phyloP scores from a whole-genome alignment of 345 rosid species.

The Eutrema japonicum region DNA sequence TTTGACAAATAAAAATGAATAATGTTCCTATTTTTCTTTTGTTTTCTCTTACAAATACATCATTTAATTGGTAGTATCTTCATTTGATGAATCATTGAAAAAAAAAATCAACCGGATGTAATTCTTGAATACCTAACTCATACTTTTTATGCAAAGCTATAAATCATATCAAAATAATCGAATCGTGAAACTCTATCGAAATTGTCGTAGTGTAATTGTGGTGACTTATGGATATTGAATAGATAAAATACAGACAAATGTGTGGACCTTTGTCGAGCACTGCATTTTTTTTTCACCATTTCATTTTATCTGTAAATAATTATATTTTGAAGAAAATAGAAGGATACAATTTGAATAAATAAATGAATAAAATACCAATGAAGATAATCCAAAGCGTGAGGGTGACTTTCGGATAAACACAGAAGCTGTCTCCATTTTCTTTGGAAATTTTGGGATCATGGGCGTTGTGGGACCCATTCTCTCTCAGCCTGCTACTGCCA shows the following conservation, averaged over 20 bases:
- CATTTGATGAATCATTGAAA: too few relatives aligned
- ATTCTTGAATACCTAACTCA: slow-evolving; percentile 1
- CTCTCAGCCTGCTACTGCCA: slow-evolving; percentile 40
- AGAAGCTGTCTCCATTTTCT: slow-evolving; percentile 45
- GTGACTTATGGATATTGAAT: not conserved
- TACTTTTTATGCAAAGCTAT: not conserved
- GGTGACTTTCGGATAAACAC: slow-evolving; percentile 44
- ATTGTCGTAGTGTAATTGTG: not conserved
- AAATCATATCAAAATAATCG: not conserved
- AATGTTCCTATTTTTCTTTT: not conserved
- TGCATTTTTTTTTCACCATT: slow-evolving; percentile 19
- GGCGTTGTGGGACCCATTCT: slow-evolving; percentile 36
- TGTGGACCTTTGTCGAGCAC: slow-evolving; percentile 29
- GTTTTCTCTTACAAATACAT: not conserved
- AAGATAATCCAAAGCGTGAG: slow-evolving; percentile 45
- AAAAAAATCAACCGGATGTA: not conserved
- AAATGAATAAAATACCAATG: not conserved
- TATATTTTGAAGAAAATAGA: not conserved
- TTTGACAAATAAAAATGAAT: not conserved
- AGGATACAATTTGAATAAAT: not conserved
- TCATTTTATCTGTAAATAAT: too few relatives aligned
- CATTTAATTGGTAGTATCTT: too few relatives aligned
- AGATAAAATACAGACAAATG: slow-evolving; percentile 11
- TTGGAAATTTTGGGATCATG: slow-evolving; percentile 50
- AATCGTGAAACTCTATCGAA: not conserved